Evolutionary conservation across 1,284 basidiomycete species (phyloP), one percentile per base, ranked within the genome.

Genomic region (Pseudozyma sp.): DNA sequence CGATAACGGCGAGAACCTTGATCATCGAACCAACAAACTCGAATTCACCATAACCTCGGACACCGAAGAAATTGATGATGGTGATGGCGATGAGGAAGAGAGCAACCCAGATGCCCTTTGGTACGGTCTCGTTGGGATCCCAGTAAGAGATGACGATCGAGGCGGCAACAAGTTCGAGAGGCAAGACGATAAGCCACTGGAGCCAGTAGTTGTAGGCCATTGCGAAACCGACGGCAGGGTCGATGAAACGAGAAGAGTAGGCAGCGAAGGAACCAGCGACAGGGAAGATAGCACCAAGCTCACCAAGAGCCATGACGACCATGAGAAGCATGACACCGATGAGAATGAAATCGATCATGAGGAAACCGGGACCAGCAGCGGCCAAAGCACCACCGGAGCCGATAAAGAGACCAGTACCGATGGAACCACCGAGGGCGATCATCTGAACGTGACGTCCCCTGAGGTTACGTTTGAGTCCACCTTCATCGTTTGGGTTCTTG

Each of bases 401-500:
- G 68, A 88, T 85, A 67, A 82, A 85, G 40, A 86, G 77, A 85
- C 87, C 88, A 44, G 87, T 88, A 54, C 87, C 88, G 72, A 88
- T 88, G 19, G 86, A 86, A 43, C 78, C 78, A 59, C 78, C 78
- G 31, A 80, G 72, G 21, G 78, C 78, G 42, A 80, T 80, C 48
- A 80, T 76, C 72, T 83, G 82, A 47, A 83, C 81, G 49, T 83
- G 82, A 49, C 82, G 76, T 19, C 76, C 74, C 4, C 44, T 43
- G 21, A 83, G 77, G 18, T 58, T 50, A 12, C 78, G 76, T 71
- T 83, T 83, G 13, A 83, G 70, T n/a, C 70, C 77, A 12, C 36
- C 54, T 3, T 70, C 63, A 16, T 34, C 48, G 19, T 53, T 40
- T 35, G 72, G 58, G 53, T 61, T 55, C 56, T 59, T 62, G 67